Conservation (phyloP, 164 flowering plant genomes). For the Aristolochia contorta region DNA sequence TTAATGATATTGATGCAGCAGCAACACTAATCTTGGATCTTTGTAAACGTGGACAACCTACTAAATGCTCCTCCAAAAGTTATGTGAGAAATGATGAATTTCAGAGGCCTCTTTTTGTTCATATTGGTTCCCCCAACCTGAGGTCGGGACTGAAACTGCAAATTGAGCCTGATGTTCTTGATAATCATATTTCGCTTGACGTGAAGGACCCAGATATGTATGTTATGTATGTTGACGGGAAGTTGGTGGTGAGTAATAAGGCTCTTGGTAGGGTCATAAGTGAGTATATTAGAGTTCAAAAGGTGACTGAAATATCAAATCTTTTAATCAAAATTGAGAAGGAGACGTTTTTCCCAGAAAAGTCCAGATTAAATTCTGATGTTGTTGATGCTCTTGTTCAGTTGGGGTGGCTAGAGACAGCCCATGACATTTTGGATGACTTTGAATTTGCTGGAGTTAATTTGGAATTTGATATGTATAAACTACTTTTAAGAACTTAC, state of each 20-base stretch:
- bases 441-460: constrained; percentile 37
- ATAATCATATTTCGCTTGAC: constrained; percentile 33
- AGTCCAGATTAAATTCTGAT: constrained; percentile 24
- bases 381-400: constrained; percentile 54
- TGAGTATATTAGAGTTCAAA: constrained; percentile 31
- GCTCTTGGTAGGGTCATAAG: constrained; percentile 55
- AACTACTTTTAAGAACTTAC: constrained; percentile 49
- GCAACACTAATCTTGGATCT: constrained; percentile 41
- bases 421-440: constrained; percentile 87
- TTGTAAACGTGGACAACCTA: constrained; percentile 13
- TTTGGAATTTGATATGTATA: constrained; percentile 20
- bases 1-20: constrained; percentile 66
- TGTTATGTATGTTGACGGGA: constrained; percentile 35
- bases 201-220: constrained; percentile 25
- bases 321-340: constrained; percentile 37
- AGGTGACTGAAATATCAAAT: constrained; percentile 41
- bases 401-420: constrained; percentile 64
- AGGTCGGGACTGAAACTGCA: constrained; percentile 39
- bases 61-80: constrained; percentile 5
- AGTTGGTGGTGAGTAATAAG: constrained; percentile 35
- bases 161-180: constrained; percentile 40
- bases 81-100: constrained; percentile 2
- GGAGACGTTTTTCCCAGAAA: constrained; percentile 13
- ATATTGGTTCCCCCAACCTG: constrained; percentile 55
- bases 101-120: constrained; percentile 27